phyloP scores from a whole-genome alignment of 1,284 basidiomycete genomes.

The Mycosarcoma mackinlayi region DNA sequence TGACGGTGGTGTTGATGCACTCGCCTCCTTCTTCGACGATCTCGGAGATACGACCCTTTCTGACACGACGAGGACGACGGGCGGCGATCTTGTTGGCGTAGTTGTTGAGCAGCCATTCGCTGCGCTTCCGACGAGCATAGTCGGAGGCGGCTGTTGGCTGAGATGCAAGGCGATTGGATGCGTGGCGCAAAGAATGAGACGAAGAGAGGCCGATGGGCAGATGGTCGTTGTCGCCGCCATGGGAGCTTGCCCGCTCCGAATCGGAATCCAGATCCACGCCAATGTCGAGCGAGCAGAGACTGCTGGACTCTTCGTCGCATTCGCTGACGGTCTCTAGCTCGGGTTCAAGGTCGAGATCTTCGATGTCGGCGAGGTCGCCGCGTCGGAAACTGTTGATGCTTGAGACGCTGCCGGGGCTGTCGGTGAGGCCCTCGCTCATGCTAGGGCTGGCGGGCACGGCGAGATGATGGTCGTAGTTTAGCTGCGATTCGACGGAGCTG shows the following conservation, averaged over 20 bases:
- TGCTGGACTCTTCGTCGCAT: slow-evolving; percentile 58
- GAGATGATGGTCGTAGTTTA: slow-evolving; percentile 24
- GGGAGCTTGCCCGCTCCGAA: slow-evolving; percentile 43
- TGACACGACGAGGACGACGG: slow-evolving; percentile 41
- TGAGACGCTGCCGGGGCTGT: slow-evolving; percentile 60
- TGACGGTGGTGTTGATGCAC: slow-evolving; percentile 47
- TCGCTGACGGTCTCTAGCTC: slow-evolving; percentile 64
- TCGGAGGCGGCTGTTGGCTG: slow-evolving; percentile 43
- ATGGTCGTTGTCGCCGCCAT: slow-evolving; percentile 39
- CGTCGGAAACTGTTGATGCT: slow-evolving; percentile 58
- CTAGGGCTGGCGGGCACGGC: slow-evolving; percentile 46
- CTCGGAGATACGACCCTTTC: slow-evolving; percentile 62
- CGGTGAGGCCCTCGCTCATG: slow-evolving; percentile 51
- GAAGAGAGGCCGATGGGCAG: slow-evolving; percentile 21
- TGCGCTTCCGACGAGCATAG: slow-evolving; percentile 50
- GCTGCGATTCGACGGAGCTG: slow-evolving; percentile 35
- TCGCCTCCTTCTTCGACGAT: slow-evolving; percentile 60
- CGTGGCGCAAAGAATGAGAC: slow-evolving; percentile 20
- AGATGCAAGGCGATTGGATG: slow-evolving; percentile 16
- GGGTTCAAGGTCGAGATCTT: slow-evolving; percentile 62
- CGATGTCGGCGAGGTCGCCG: slow-evolving; percentile 64
- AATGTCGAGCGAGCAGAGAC: slow-evolving; percentile 56
- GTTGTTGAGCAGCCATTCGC: slow-evolving; percentile 53
- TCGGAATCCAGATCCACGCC: slow-evolving; percentile 49
- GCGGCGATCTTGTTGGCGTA: slow-evolving; percentile 51